A percentile compares a stretch with the other conserved stretches of the same genome.
Conservation (phyloP, 139 green algal genomes). For the Chloropicon primus region DNA sequence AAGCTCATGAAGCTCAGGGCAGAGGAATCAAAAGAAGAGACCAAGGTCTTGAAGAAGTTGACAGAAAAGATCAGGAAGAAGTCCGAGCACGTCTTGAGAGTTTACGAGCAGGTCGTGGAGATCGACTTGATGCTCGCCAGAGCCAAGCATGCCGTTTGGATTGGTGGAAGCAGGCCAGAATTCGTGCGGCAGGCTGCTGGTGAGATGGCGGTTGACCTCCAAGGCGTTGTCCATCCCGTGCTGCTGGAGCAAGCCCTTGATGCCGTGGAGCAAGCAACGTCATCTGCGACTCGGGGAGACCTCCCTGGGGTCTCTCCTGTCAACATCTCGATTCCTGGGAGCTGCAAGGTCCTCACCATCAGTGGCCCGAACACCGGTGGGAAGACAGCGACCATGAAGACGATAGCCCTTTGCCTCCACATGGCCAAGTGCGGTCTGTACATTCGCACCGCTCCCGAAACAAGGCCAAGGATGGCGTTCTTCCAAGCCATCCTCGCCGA, state of each 20-base stretch:
- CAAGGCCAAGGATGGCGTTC: conserved; percentile 1
- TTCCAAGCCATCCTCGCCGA: conserved; percentile 64
- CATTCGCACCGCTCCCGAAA: conserved; percentile 34
- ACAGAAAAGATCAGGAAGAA: not conserved
- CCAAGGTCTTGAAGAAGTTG: not conserved
- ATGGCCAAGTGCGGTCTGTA: conserved; percentile 68
- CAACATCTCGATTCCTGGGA: conserved; percentile 36
- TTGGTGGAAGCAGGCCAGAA: conserved; percentile 8
- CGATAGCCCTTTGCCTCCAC: conserved; percentile 58
- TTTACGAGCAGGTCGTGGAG: not conserved
- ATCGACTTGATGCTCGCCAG: not conserved
- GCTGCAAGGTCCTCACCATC: conserved; percentile 40
- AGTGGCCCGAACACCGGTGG: conserved; percentile 87
- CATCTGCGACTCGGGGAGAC: not conserved
- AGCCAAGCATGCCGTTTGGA: conserved; percentile 22
- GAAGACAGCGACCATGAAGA: conserved; percentile 87
- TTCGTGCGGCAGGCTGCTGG: not conserved
- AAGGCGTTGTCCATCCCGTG: conserved; percentile 17
- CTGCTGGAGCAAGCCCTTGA: conserved; percentile 16
- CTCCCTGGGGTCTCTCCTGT: conserved; percentile 12
- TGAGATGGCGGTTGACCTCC: conserved; percentile 8
- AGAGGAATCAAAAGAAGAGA: not conserved
- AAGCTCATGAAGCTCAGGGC: not conserved
- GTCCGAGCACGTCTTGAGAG: not conserved
- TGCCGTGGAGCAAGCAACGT: not conserved